Percentiles rank a stretch among this genome's conserved stretches.
Conservation (phyloP, 2,329 filamentous ascomycete genomes). For the Xylariaceae sp. region DNA sequence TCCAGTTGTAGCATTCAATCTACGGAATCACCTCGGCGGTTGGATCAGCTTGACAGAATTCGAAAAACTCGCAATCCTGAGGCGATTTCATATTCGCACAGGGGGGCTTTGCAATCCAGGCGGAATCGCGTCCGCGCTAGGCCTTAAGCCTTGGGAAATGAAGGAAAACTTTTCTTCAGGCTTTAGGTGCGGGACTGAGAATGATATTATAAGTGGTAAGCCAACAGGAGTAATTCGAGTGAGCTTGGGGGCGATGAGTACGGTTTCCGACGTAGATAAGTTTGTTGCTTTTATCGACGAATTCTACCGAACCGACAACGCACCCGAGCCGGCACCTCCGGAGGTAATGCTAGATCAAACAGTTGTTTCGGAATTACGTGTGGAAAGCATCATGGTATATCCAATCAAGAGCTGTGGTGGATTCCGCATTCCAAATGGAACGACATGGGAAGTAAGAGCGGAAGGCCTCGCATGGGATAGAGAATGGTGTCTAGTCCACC, state of each 20-base stretch:
- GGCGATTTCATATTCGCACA: constrained; percentile 81
- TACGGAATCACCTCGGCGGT: constrained; percentile 67
- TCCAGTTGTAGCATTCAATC: constrained; percentile 82
- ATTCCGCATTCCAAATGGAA: constrained; percentile 66
- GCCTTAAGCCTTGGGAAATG: constrained; percentile 79
- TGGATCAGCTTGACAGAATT: constrained; percentile 85
- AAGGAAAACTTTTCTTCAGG: constrained; percentile 82
- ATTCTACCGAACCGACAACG: constrained; percentile 54
- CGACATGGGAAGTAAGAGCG: constrained; percentile 73
- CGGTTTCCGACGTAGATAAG: constrained; percentile 68
- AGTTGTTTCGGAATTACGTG: constrained; percentile 42
- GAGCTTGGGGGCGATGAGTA: constrained; percentile 92
- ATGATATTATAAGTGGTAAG: constrained; percentile 80
- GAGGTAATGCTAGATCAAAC: not conserved
- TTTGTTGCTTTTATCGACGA: constrained; percentile 74
- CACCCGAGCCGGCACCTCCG: constrained; percentile 13
- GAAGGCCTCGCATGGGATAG: constrained; percentile 93
- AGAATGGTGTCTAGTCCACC: constrained; percentile 93
- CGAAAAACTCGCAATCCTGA: constrained; percentile 80
- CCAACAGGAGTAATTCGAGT: constrained; percentile 85
- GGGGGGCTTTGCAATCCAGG: constrained; percentile 93
- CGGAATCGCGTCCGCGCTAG: constrained; percentile 74
- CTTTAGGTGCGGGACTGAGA: constrained; percentile 80
- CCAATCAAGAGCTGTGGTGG: constrained; percentile 94
- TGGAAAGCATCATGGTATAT: constrained; percentile 75